Evolutionary conservation across 495 filamentous ascomycete genomes (phyloP).

Genomic region (Trypethelium eluteriae): DNA sequence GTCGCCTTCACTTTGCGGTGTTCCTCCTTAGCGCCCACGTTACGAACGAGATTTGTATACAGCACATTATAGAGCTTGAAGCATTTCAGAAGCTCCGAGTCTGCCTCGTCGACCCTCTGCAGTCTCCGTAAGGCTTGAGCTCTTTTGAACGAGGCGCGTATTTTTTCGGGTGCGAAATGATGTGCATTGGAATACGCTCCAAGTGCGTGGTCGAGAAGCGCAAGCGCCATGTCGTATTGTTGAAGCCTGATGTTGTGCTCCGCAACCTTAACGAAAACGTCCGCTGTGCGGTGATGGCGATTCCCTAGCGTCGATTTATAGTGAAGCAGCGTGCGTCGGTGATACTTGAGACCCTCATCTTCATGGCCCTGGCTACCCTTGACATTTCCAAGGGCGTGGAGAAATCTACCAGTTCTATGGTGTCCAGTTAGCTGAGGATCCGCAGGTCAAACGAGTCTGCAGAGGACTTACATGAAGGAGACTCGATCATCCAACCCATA

Average conservation of each 20-base stretch:
- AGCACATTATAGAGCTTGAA: slow-evolving; percentile 4
- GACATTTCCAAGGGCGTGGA: neutral
- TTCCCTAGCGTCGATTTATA: neutral
- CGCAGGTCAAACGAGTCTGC: neutral
- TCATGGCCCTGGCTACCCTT: neutral
- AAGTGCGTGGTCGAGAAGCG: neutral
- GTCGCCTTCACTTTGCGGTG: neutral
- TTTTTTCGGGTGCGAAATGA: neutral
- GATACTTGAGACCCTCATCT: slow-evolving; percentile 3
- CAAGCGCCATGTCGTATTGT: neutral
- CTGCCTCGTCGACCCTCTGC: neutral
- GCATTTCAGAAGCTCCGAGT: slow-evolving; percentile 1
- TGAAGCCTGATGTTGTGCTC: neutral
- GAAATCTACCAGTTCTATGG: neutral
- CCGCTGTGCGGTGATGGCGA: neutral
- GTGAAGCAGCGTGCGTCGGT: neutral
- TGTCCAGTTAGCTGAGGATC: neutral
- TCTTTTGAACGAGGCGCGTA: neutral
- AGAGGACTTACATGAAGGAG: neutral
- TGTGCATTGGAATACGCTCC: slow-evolving; percentile 2
- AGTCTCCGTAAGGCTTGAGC: neutral
- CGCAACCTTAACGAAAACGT: neutral
- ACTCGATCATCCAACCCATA: slow-evolving; percentile 2
- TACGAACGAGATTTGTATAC: neutral
- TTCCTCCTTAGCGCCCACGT: neutral